phyloP scores from a whole-genome alignment of 2,329 filamentous ascomycete genomes.

The Cephalotrichum gorgonifer region DNA sequence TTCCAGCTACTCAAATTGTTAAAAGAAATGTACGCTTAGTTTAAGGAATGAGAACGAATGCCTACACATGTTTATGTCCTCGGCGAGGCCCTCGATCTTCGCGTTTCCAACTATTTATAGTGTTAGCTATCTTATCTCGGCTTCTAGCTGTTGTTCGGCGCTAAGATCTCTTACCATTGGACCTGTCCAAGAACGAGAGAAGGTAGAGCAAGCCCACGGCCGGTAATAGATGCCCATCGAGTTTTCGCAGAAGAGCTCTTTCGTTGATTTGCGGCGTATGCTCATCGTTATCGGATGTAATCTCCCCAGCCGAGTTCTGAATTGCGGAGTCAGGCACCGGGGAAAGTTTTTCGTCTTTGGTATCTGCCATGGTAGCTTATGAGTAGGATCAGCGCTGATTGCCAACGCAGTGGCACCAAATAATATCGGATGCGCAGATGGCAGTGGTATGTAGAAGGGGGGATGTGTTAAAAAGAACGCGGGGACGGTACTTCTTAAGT shows the following conservation, averaged over 20 bases:
- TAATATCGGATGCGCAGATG: background rate
- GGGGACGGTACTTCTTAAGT: background rate
- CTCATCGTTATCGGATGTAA: background rate
- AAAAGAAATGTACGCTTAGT: background rate
- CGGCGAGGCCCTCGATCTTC: slow-evolving; percentile 41
- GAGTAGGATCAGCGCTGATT: background rate
- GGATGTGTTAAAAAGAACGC: background rate
- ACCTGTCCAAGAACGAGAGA: slow-evolving; percentile 45
- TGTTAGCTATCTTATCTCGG: slow-evolving; percentile 14
- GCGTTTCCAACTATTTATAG: slow-evolving; percentile 43
- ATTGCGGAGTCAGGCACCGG: background rate
- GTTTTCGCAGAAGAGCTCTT: slow-evolving; percentile 44
- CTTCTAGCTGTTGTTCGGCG: slow-evolving; percentile 4
- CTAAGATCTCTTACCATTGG: slow-evolving; percentile 36
- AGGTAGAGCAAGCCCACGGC: slow-evolving; percentile 45
- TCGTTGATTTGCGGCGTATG: slow-evolving; percentile 32
- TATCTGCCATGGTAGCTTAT: background rate
- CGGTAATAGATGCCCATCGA: slow-evolving; percentile 41
- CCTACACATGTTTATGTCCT: slow-evolving; percentile 40
- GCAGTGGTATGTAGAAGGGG: background rate
- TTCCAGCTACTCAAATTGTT: slow-evolving; percentile 29
- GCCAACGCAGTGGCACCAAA: background rate
- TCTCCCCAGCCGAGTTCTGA: background rate
- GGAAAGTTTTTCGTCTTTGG: background rate
- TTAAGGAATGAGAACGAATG: background rate